Base-by-base conservation (phyloP, 345 rosid genomes). In the Populus alba region DNA sequence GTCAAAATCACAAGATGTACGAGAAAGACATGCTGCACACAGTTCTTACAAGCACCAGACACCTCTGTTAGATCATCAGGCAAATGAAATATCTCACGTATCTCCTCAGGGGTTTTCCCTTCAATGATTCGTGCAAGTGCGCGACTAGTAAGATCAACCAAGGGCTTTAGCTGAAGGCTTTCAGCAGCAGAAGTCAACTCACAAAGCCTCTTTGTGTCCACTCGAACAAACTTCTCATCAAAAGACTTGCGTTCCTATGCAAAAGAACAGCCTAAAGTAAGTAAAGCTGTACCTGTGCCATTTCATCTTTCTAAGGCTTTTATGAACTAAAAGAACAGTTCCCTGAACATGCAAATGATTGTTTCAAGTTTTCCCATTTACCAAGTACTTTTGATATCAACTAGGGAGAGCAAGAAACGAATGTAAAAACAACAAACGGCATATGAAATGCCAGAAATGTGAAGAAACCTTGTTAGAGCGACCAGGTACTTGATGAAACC, bases 51-150 rank as follows among this genome's bases (percentile, higher is more conserved):
- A 69, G 80, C 77, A 72, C 81, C 78, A 68, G 74, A 80, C 80
- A 91, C 98, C 94, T 93, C 97, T 66, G 98, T 95, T 37, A 95
- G 97, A 87, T 92, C 98, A 86, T 93, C 98, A 80, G 97, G 97
- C 84, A 93, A 86, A 92, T 95, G 95, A 91, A 93, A 93, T 79
- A 90, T 90, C 85, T 93, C 97, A 33, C 97, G 92, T 85, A 95
- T 95, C 91, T 91, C 97, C 84, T 92, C 98, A 7, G 97, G 94
- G 71, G 89, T 81, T 82, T 89, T 93, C 68, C 98, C 97, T 85
- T 92, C 97, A 63, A 93, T 92, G 73, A 89, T 89, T 75, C 95
- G 84, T 73, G 95, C 97, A 83, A 95, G 95, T 66, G 97, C 90
- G 66, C 95, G 90, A 78, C 98, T 92, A 38, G 97, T 90, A 51